These are phyloP conservation scores for Phlebiopsis flavidoalba DNA, from an alignment of 768 basidiomycete species.

Conservation along the genomic window DNA sequence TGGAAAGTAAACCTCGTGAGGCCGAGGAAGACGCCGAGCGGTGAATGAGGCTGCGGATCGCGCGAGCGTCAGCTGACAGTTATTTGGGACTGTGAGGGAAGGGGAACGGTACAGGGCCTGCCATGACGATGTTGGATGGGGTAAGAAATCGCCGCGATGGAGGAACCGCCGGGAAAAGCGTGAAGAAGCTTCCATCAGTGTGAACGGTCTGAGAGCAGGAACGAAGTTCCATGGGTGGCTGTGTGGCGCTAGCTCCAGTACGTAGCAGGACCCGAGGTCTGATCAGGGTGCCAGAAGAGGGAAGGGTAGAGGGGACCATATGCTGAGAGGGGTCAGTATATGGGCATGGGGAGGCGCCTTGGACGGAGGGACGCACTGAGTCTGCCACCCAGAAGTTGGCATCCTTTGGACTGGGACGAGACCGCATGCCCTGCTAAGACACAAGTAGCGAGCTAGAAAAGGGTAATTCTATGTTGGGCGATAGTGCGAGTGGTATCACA, in stretches of 20 bases:
- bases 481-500: constrained; percentile 19
- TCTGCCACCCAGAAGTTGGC: constrained; percentile 67
- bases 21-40: constrained; percentile 86
- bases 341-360: neutral
- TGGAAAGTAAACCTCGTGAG: constrained; percentile 93
- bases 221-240: constrained; percentile 84
- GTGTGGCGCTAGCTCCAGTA: constrained; percentile 91
- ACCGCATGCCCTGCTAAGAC: constrained; percentile 67
- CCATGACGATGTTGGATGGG: constrained; percentile 67
- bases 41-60: constrained; percentile 66
- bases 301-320: constrained; percentile 81
- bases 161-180: constrained; percentile 87
- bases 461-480: too few species aligned
- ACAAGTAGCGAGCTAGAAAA: constrained; percentile 59
- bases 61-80: neutral
- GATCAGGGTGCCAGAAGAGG: constrained; percentile 70
- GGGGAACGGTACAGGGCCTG: constrained; percentile 68
- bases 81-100: neutral
- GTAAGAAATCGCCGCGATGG: constrained; percentile 70
- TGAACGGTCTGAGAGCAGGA: constrained; percentile 74
- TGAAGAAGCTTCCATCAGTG: constrained; percentile 85
- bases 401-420: constrained; percentile 59
- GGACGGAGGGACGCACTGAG: constrained; percentile 52
- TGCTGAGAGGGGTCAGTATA: constrained; percentile 30
- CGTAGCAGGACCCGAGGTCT: constrained; percentile 73